These are phyloP conservation scores for Microthlaspi erraticum DNA, from an alignment of 345 rosid genomes.

Conservation along the genomic window DNA sequence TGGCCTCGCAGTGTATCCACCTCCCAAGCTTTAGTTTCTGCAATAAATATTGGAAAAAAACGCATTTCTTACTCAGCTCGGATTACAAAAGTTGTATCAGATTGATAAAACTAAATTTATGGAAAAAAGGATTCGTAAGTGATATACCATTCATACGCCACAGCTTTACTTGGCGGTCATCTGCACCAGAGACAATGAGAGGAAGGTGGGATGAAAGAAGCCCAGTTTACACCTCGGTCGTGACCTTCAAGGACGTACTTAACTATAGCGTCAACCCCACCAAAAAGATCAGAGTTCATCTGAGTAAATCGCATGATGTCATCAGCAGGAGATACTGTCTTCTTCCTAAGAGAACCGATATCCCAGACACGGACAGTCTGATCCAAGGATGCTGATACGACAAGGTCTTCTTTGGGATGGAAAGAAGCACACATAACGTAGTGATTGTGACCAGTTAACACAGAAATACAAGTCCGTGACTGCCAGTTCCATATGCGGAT, in stretches of 20 bases:
- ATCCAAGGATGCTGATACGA: conserved; percentile 95
- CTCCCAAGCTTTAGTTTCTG: background rate
- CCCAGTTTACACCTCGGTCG: conserved; percentile 99
- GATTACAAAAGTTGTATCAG: background rate
- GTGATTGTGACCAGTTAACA: conserved; percentile 95
- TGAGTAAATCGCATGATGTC: conserved; percentile 85
- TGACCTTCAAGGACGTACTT: conserved; percentile 98
- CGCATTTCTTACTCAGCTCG: conserved; percentile 1
- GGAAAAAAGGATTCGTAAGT: background rate
- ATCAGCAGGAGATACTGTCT: conserved; percentile 90
- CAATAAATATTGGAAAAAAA: conserved; percentile 20
- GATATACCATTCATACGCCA: conserved; percentile 96
- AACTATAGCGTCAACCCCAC: conserved; percentile 91
- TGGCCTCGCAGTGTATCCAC: conserved; percentile 27
- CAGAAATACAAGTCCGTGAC: conserved; percentile 93
- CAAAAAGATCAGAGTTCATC: conserved; percentile 93
- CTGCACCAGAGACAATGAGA: conserved; percentile 96
- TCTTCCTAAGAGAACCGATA: conserved; percentile 86
- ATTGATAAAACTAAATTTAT: background rate
- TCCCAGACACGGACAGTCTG: conserved; percentile 99
- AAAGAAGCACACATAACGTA: conserved; percentile 99
- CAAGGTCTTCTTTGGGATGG: conserved; percentile 96
- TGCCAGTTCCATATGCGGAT: conserved; percentile 99
- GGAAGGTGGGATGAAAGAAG: conserved; percentile 97
- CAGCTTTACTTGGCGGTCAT: conserved; percentile 95